Base-by-base conservation (phyloP, 805 yeast genomes). In the Myxozyma vanderwaltii region DNA sequence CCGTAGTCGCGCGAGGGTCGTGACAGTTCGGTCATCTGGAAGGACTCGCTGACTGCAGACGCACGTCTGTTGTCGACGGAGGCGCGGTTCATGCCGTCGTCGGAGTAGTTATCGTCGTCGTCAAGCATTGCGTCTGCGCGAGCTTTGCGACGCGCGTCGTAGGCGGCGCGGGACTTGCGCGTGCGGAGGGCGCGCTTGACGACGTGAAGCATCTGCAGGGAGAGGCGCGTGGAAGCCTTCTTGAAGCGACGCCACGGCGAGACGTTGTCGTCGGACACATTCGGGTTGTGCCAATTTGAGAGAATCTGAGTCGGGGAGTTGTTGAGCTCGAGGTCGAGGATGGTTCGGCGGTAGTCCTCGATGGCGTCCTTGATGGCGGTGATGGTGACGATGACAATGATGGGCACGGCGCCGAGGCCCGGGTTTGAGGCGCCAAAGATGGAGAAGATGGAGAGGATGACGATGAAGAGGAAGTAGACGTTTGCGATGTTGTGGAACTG, bases 401-500 rank as follows among this genome's bases (percentile, higher is more conserved):
- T 81, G 2, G 95, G 95, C 35, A 87, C 91, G 1, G 91, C 88
- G 21, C 88, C 86, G 68, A 88, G 75, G 1, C 84, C 92, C 0
- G 94, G 91, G 59, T 77, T 78, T 33, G 82, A 78, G 21, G 86
- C 91, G 48, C 95, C 95, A 70, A 88, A 88, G 47, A 88, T 82
- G 62, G 83, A 77, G 71, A 86, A 85, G 31, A 80, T 81, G 51
- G 70, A 63, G 63, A 92, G 75, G 64, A 92, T 85, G 69, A 86
- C 86, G 75, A 89, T 77, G 36, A 84, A 76, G 68, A 92, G 76
- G 80, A 92, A 92, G 76, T 91, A 92, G 51, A 89, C 77, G 74
- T 92, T 92, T 45, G 99, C 99, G 63, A 91, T 82, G 72, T 91
- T 92, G 66, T 82, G 83, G 73, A 91, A 91, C 76, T 94, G 98